A percentile compares a stretch with the other conserved stretches of the same genome.
Evolutionary conservation across 768 basidiomycete species (phyloP).

Genomic region (Podaxis carcinomalis): DNA sequence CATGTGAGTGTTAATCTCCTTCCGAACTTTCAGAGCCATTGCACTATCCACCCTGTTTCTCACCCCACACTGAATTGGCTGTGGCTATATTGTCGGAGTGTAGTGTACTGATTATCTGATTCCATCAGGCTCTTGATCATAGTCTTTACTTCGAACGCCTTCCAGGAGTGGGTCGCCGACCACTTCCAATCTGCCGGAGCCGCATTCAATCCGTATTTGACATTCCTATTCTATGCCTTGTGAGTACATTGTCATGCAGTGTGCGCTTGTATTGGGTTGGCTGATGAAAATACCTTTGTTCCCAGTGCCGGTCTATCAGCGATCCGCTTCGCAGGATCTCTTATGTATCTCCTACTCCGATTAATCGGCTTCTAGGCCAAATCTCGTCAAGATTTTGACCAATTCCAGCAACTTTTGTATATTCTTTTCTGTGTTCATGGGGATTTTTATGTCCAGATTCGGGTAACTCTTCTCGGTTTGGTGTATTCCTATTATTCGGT

Average conservation of each 20-base stretch:
- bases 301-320: conserved; percentile 73
- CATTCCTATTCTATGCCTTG: conserved; percentile 69
- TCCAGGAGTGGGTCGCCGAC: conserved; percentile 70
- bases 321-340: conserved; percentile 75
- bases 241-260: conserved; percentile 21
- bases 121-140: conserved; percentile 58
- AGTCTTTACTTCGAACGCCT: conserved; percentile 72
- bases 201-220: conserved; percentile 86
- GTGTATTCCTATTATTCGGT: conserved; percentile 1
- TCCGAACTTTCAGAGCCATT: conserved; percentile 1
- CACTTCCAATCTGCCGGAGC: conserved; percentile 44
- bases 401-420: not conserved
- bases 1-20: conserved; percentile 47
- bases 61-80: not conserved
- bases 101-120: conserved; percentile 9
- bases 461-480: not conserved
- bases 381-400: not conserved
- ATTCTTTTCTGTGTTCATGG: not conserved
- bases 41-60: conserved; percentile 8
- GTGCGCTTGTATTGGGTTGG: conserved; percentile 3
- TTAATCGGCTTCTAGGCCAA: conserved; percentile 51
- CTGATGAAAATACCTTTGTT: not conserved
- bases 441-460: not conserved
- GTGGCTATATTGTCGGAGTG: conserved; percentile 3
- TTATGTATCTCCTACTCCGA: conserved; percentile 75